Base-by-base conservation (phyloP, 495 filamentous ascomycete species). In the Tuber aestivum region DNA sequence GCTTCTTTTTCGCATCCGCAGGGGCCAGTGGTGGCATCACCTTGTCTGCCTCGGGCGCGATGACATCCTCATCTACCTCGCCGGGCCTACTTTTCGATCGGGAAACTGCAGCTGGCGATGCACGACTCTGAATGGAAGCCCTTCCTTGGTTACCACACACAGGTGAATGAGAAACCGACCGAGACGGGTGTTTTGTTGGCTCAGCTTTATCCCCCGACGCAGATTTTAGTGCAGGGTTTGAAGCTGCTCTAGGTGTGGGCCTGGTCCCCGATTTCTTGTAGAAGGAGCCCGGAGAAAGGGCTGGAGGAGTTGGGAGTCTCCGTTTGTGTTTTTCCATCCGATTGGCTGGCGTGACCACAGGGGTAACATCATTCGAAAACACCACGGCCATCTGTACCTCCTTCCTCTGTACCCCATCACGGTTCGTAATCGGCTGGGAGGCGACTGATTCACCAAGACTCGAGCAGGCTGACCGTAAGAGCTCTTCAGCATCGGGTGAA, bases 1-100 rank as follows among this genome's bases (percentile, higher is more conserved):
- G 73, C 70, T 72, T 75, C 72, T 79, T 79, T 65, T 76, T 79
- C 44, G 71, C n/a, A 45, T 79, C 78, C 23, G 75, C 45, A 68
- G 56, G 56, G 32, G 32, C 56, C 56, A 65, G 56, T 20, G 56
- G 18, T 65, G 56, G 56, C 9, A 35, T 16, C 56, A 1, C 56
- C 27, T 14, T 65, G 56, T 65, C 8, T 35, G 14, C 27, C 32
- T 65, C 27, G 27, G 56, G 56, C 14, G 27, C 56, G 27, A 40
- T 40, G 38, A 65, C 56, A 65, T 35, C 27, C 56, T 32, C n/a
- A 32, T 32, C 50, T 5, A 10, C 3, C 50, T 35, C 27, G 14
- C 14, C 16, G 27, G 27, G 56, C 56, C 35, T 65, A 27, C 56
- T 35, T 65, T 65, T 35, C 27, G 56, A 65, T 35, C 56, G 56